These are phyloP conservation scores for Penicillium paxilli DNA, from an alignment of 495 filamentous ascomycete genomes.

Conservation along the genomic window DNA sequence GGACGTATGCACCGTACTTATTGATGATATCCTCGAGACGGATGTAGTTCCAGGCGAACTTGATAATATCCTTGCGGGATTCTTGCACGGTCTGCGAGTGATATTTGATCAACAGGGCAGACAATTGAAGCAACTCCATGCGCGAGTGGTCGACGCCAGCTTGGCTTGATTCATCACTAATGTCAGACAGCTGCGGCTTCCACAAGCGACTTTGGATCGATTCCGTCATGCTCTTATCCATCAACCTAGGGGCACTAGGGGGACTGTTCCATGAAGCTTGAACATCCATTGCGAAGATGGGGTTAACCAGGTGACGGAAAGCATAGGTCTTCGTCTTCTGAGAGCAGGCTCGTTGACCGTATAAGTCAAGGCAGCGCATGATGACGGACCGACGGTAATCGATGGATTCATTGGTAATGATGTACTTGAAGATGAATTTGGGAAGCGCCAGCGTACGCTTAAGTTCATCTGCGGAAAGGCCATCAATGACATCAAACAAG, in stretches of 20 bases:
- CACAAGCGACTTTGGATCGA: conserved; percentile 91
- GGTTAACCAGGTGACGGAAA: conserved; percentile 90
- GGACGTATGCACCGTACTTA: conserved; percentile 96
- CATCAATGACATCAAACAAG: conserved; percentile 84
- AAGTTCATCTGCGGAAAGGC: conserved; percentile 78
- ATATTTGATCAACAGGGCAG: conserved; percentile 92
- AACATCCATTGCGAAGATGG: conserved; percentile 95
- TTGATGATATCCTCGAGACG: conserved; percentile 97
- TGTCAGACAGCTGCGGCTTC: conserved; percentile 82
- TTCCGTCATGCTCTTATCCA: conserved; percentile 87
- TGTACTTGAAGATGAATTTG: conserved; percentile 77
- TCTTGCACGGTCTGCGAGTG: conserved; percentile 81
- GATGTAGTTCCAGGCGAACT: conserved; percentile 98
- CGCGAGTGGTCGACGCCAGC: conserved; percentile 91
- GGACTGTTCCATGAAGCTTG: conserved; percentile 56
- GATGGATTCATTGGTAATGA: conserved; percentile 81
- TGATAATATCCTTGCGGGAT: conserved; percentile 96
- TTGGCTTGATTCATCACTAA: conserved; percentile 80
- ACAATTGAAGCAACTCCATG: conserved; percentile 93
- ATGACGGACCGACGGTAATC: conserved; percentile 87
- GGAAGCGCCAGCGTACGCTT: conserved; percentile 74
- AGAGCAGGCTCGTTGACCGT: conserved; percentile 70
- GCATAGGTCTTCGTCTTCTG: conserved; percentile 93
- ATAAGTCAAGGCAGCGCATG: conserved; percentile 84
- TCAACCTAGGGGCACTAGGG: conserved; percentile 66